Conservation (phyloP, 805 yeast genomes). For the Starmerella bombi region DNA sequence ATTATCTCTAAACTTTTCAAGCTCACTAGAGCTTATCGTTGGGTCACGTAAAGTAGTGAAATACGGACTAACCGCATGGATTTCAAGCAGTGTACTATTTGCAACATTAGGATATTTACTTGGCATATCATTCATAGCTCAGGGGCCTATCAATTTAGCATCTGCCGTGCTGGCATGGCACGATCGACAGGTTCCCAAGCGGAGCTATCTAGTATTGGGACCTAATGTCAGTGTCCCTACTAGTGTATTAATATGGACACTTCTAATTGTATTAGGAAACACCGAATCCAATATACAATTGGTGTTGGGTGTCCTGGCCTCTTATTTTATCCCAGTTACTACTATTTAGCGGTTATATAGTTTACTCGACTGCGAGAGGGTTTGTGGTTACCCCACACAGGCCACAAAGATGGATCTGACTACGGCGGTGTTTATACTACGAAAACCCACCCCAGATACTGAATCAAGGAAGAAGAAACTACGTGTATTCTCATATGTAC, state of each 20-base stretch:
- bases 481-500: constrained; percentile 7
- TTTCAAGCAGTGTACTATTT: background rate
- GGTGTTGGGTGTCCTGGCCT: background rate
- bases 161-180: background rate
- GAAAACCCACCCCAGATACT: constrained; percentile 1
- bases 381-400: no score
- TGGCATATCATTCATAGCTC: background rate
- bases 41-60: background rate
- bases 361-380: background rate
- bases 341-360: no score
- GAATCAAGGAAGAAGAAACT: constrained; percentile 7
- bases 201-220: background rate
- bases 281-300: background rate
- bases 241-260: background rate
- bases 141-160: background rate
- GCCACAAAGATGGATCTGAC: constrained; percentile 5
- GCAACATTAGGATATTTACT: no score
- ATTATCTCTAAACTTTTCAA: background rate
- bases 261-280: background rate
- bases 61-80: background rate
- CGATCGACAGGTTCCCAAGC: background rate
- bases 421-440: constrained; percentile 7
- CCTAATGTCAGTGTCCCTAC: background rate
- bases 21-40: constrained; percentile 2
- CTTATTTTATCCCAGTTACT: background rate